A percentile compares a stretch with the other conserved stretches of the same genome.
These are phyloP conservation scores for Blastosporella zonata DNA, from an alignment of 1,284 basidiomycete species.

Conservation along the genomic window DNA sequence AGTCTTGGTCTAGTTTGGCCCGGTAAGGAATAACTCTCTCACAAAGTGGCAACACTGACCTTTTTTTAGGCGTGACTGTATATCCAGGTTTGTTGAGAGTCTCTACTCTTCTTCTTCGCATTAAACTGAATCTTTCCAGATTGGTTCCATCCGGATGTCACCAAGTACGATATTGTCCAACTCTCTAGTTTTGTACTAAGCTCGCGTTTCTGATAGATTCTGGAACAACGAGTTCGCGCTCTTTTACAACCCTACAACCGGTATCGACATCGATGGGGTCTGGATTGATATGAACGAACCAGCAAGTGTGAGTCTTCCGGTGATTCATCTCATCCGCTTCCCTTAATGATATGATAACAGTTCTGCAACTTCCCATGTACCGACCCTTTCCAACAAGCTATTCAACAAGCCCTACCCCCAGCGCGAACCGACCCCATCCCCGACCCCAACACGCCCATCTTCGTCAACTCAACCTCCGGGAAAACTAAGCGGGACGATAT, in stretches of 20 bases:
- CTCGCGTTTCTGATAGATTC: conserved; percentile 34
- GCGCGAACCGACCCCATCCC: conserved; percentile 47
- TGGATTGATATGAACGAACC: conserved; percentile 80
- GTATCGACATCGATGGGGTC: conserved; percentile 63
- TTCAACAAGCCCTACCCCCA: conserved; percentile 49
- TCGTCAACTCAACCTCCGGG: conserved; percentile 28
- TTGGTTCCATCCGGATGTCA: conserved; percentile 61
- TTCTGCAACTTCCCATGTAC: conserved; percentile 59
- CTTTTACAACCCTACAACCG: conserved; percentile 56
- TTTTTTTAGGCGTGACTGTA: conserved; percentile 48
- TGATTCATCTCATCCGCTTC: background rate
- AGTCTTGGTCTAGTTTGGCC: conserved; percentile 71
- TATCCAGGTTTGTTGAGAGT: conserved; percentile 52
- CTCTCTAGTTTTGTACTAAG: background rate
- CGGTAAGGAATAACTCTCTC: conserved; percentile 33
- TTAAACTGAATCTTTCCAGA: conserved; percentile 34
- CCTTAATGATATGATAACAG: conserved; percentile 27
- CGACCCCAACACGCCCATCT: conserved; percentile 51
- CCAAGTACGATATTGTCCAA: conserved; percentile 34
- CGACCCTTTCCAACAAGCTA: conserved; percentile 55
- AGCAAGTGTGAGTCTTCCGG: conserved; percentile 41
- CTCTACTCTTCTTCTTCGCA: background rate
- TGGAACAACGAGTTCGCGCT: conserved; percentile 61
- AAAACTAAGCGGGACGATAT: conserved; percentile 38
- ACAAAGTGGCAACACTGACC: background rate